Conservation (phyloP, 148 eudicot species). For the Diospyros kaki region DNA sequence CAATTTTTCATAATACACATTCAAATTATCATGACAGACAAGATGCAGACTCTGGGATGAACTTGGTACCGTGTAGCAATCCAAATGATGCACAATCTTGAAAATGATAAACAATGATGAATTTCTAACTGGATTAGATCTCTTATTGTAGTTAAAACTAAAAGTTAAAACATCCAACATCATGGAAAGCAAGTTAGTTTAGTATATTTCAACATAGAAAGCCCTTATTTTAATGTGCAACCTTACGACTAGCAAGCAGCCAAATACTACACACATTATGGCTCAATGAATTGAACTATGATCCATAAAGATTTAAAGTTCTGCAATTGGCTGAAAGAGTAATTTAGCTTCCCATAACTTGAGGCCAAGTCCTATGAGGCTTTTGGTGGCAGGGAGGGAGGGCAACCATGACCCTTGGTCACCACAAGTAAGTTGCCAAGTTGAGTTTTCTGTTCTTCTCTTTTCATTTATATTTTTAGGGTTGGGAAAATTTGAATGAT, state of each 20-base stretch:
- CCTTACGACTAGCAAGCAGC: too few species aligned
- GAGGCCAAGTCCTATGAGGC: neutral
- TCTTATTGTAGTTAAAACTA: too few species aligned
- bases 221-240: neutral
- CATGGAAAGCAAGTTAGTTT: neutral
- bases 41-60: neutral
- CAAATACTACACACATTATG: too few species aligned
- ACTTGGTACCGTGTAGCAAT: neutral
- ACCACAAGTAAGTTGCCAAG: neutral
- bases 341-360: neutral
- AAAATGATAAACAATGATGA: too few species aligned
- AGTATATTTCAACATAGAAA: neutral
- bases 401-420: neutral
- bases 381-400: neutral
- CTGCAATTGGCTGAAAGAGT: neutral
- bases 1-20: too few species aligned
- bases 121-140: too few species aligned
- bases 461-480: too few species aligned
- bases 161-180: neutral
- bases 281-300: neutral
- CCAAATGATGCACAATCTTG: too few species aligned
- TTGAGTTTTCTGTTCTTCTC: too few species aligned
- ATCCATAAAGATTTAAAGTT: neutral
- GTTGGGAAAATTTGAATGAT: too few species aligned
- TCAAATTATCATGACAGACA: too few species aligned